phyloP scores from a whole-genome alignment of 2,329 filamentous ascomycete genomes.

The Fusarium brevicatenulatum region DNA sequence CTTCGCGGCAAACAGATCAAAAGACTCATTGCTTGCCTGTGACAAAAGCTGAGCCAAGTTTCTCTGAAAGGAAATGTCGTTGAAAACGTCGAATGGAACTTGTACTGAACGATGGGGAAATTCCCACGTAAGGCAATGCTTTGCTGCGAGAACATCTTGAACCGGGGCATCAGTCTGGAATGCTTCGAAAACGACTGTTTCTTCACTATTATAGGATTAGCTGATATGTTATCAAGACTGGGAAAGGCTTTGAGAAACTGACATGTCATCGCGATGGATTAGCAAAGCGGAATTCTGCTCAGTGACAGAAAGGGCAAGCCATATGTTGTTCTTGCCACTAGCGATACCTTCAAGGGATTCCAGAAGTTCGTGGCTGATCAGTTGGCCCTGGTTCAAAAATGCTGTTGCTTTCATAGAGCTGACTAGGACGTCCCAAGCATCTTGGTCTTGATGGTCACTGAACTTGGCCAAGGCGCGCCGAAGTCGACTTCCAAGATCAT shows the following conservation, averaged over 20 bases:
- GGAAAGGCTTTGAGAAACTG: not conserved
- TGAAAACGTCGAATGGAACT: slow-evolving; percentile 51
- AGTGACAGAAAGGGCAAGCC: slow-evolving; percentile 32
- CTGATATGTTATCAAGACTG: not conserved
- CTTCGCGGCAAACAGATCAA: slow-evolving; percentile 63
- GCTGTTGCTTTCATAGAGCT: slow-evolving; percentile 3
- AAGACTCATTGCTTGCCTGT: slow-evolving; percentile 62
- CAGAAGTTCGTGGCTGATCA: not conserved
- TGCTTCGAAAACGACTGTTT: slow-evolving; percentile 57
- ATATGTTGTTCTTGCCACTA: not conserved
- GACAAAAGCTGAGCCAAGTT: slow-evolving; percentile 64
- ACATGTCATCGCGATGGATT: slow-evolving; percentile 37
- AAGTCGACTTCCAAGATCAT: slow-evolving; percentile 20
- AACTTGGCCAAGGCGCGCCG: slow-evolving; percentile 2
- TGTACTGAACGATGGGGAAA: slow-evolving; percentile 66
- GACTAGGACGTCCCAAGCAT: not conserved
- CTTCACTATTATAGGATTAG: slow-evolving; percentile 12
- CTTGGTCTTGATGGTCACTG: not conserved
- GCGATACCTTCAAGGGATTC: not conserved
- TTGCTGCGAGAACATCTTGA: slow-evolving; percentile 60
- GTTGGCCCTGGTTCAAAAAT: not conserved
- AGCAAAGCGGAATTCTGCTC: slow-evolving; percentile 49
- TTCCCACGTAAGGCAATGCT: slow-evolving; percentile 64
- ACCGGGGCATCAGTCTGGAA: slow-evolving; percentile 68
- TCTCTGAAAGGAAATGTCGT: slow-evolving; percentile 54